Evolutionary conservation across 129 eudicot genomes (phyloP), one percentile per base, ranked within the genome.

Genomic region (Mikania micrantha): DNA sequence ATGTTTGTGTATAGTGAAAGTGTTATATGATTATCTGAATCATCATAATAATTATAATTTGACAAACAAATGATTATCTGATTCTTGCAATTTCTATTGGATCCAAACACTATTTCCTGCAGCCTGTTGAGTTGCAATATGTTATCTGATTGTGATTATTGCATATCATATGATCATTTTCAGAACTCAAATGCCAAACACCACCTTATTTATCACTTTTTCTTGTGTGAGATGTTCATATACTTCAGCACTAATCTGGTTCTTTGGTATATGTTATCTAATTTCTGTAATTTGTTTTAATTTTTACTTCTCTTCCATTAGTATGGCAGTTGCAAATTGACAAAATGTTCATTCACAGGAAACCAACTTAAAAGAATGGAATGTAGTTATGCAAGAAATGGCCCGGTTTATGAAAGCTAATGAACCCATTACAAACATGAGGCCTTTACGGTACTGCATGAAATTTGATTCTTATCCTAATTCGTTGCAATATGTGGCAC

Each of bases 301-400:
- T 4, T 31, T 9, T 31, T 31, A 58, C 1, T 29, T 29, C 31
- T 12, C 7, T 8, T 59, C 9, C 24, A n/a, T 59, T 40, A 13
- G 13, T 16, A 21, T n/a, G 15, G 29, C 8, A 25, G 25, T 59
- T 59, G 64, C 17, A 59, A 7, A 29, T 31, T 57, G 41, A 3
- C 22, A 21, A 50, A 77, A 58, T 38, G 17, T 19, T 35, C 47
- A 24, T 39, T 41, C 44, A 57, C 82, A 93, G 99, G 96, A 79
- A 24, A 87, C 85, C 42, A 83, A 74, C 68, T 93, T 89, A 64
- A 89, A 78, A 78, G 99, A 93, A 78, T 93, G 99, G 99, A 93
- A 74, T 76, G 76, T 74, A 63, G 90, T 93, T 53, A 83, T 89
- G 74, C 96, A 86, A 72, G 99, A 93, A 87, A 89, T 93, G 83